These are phyloP conservation scores for Asterionellopsis glacialis DNA, from an alignment of 108 stramenopile species.

Conservation along the genomic window DNA sequence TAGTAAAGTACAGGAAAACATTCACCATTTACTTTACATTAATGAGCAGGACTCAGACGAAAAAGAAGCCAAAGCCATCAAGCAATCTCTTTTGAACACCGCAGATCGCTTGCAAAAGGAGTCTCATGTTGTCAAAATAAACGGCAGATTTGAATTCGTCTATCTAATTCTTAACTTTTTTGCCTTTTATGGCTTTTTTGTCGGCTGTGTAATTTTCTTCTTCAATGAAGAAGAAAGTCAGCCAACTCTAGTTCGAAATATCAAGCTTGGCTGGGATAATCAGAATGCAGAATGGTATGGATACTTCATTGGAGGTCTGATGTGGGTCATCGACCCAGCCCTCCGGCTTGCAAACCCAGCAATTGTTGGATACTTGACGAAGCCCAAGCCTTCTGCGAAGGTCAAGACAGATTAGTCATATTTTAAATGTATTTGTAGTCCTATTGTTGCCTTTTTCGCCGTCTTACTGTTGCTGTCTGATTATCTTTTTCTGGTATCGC, in stretches of 20 bases:
- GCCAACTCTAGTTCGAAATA: slow-evolving; percentile 34
- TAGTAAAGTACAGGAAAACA: slow-evolving; percentile 11
- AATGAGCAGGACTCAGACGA: slow-evolving; percentile 12
- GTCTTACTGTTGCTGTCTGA: too few species aligned
- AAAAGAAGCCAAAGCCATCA: slow-evolving; percentile 9
- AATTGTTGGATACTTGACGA: not conserved
- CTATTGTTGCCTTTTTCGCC: too few species aligned
- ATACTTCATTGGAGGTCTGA: slow-evolving; percentile 81
- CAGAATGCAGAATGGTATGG: slow-evolving; percentile 77
- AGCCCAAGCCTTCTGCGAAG: not conserved
- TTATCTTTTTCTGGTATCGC: too few species aligned
- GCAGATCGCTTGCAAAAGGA: slow-evolving; percentile 15
- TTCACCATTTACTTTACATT: slow-evolving; percentile 9
- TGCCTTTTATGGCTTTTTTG: slow-evolving; percentile 79
- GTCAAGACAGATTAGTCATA: too few species aligned
- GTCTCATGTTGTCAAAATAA: slow-evolving; percentile 13
- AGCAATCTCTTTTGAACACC: slow-evolving; percentile 16
- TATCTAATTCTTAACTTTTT: slow-evolving; percentile 79
- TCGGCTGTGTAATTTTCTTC: slow-evolving; percentile 59
- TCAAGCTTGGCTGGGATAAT: slow-evolving; percentile 55
- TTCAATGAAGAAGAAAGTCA: slow-evolving; percentile 49
- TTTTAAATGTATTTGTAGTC: too few species aligned
- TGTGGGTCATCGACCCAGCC: slow-evolving; percentile 83
- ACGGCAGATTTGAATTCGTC: slow-evolving; percentile 72
- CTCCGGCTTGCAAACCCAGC: slow-evolving; percentile 28